A percentile compares a stretch with the other conserved stretches of the same genome.
phyloP scores from a whole-genome alignment of 768 basidiomycete genomes.

The Sistotremastrum suecicum region DNA sequence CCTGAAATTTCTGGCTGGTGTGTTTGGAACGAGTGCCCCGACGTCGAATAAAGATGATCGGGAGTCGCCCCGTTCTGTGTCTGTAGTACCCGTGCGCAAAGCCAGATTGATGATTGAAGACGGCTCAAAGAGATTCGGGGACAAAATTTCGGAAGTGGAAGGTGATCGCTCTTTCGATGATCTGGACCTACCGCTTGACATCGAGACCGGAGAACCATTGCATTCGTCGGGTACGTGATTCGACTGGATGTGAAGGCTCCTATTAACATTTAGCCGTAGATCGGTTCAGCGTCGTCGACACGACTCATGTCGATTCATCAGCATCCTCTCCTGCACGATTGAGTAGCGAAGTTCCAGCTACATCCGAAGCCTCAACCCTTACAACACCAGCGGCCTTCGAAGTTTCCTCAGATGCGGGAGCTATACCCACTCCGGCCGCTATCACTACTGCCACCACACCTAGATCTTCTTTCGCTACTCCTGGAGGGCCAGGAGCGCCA shows the following conservation, averaged over 20 bases:
- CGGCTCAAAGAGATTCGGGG: conserved; percentile 18
- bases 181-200: conserved; percentile 16
- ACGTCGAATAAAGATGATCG: conserved; percentile 20
- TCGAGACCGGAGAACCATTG: not conserved
- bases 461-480: not conserved
- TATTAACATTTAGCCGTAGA: conserved; percentile 7
- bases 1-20: conserved; percentile 84
- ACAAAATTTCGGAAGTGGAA: conserved; percentile 18
- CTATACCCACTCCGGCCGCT: too few species aligned
- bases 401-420: too few species aligned
- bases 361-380: too few species aligned
- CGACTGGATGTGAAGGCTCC: conserved; percentile 9
- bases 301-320: not conserved
- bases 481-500: conserved; percentile 11
- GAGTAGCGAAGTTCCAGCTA: conserved; percentile 34
- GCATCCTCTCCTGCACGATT: conserved; percentile 11
- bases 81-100: conserved; percentile 34
- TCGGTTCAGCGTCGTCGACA: conserved; percentile 6
- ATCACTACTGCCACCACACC: not conserved
- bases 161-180: conserved; percentile 23
- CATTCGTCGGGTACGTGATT: not conserved
- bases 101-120: conserved; percentile 60
- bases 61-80: conserved; percentile 18
- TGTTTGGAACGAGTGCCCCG: conserved; percentile 48
- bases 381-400: too few species aligned